Conservation (phyloP, 1,139 yeast genomes). For the Wickerhamiella pararugosa region DNA sequence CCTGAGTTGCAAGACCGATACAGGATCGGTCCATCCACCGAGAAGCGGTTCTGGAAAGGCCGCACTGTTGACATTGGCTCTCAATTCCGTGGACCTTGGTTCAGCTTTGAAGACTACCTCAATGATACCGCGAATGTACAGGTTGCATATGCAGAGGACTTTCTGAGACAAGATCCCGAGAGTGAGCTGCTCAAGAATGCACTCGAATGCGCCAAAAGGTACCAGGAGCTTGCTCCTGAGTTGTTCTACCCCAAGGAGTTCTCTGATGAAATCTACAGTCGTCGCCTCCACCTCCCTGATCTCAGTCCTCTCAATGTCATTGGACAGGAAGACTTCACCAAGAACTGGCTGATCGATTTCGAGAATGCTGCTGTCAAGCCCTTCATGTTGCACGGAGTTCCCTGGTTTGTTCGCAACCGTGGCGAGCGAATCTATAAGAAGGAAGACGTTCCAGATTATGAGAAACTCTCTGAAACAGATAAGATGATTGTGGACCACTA, state of each 20-base stretch:
- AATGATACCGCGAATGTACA: conserved; percentile 52
- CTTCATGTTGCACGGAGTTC: conserved; percentile 59
- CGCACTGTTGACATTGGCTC: conserved; percentile 28
- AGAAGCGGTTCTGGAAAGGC: conserved; percentile 54
- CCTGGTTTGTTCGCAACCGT: conserved; percentile 68
- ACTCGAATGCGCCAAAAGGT: conserved; percentile 13
- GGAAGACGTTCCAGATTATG: conserved; percentile 60
- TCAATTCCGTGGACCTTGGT: conserved; percentile 61
- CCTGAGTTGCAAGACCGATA: conserved; percentile 48
- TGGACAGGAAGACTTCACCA: conserved; percentile 27
- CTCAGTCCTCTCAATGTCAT: conserved; percentile 82
- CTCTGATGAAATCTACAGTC: conserved; percentile 26
- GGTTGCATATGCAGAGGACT: conserved; percentile 42
- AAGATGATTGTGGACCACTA: conserved; percentile 72
- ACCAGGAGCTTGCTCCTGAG: conserved; percentile 18
- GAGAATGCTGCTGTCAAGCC: conserved; percentile 75
- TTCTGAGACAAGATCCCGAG: conserved; percentile 40
- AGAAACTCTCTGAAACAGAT: conserved; percentile 51
- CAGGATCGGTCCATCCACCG: conserved; percentile 85
- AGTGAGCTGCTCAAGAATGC: conserved; percentile 16
- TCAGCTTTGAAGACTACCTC: conserved; percentile 40
- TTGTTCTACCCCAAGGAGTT: conserved; percentile 28
- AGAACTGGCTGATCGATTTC: conserved; percentile 47
- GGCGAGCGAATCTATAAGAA: conserved; percentile 75
- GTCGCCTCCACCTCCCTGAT: conserved; percentile 68